Evolutionary conservation across 1,139 yeast species (phyloP), one percentile per base, ranked within the genome.

Genomic region (Diutina scorzettiae): DNA sequence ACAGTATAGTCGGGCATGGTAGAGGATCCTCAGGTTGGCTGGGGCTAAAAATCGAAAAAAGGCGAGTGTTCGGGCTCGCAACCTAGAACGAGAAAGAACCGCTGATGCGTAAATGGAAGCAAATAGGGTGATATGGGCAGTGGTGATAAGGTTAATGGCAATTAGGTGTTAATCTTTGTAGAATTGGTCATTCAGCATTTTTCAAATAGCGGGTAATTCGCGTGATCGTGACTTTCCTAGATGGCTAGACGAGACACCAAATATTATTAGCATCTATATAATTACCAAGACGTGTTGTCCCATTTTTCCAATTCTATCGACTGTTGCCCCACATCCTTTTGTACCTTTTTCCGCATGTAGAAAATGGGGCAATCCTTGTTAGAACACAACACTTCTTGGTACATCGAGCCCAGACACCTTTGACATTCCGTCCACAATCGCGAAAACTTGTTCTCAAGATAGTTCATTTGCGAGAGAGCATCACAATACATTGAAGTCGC

Each of bases 361-460:
- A 91, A 93, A 31, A 93, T 91, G 1, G 97, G 96, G 62, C 99
- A 93, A 60, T 91, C 97, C 52, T 87, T 87, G 51, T 91, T 86
- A 0, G 96, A 81, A 58, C 99, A 93, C 34, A 91, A 66, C 6
- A 93, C 98, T 53, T 91, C 97, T 59, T 87, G 96, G 54, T 91
- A 96, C 46, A 93, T 64, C 19, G 94, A 84, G 0, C 97, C 97
- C 53, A 93, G 97, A 59, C 98, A 93, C 49, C 97, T 69, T 62
- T 93, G 99, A 58, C 99, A 93, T 56, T 93, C 96, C 0, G 98
- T 91, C 99, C 99, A 93, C 46, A 93, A 64, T 48, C 95, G 68
- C 1, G 95, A 81, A 54, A 86, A 93, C 52, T 82, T 81, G 48
- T 76, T 74, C 56, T 93, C 96, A 49, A 91, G 62, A 41, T 77